Evolutionary conservation across 2,329 filamentous ascomycete genomes (phyloP).

Genomic region (Aspergillus sp.): DNA sequence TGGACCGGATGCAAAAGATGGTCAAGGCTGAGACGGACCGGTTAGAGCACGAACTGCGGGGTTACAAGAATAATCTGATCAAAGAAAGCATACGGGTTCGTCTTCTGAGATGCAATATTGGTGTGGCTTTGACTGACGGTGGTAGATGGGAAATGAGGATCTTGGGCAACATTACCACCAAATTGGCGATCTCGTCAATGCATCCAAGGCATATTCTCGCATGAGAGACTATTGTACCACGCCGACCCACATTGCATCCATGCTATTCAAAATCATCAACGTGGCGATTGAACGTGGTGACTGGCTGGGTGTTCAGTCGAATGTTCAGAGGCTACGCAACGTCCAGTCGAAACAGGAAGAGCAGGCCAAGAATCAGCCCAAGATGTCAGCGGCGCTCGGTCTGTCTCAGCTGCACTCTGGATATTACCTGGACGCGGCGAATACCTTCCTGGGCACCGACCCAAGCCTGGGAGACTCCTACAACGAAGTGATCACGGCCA

Average conservation of each 20-base stretch:
- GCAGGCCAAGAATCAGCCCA: slow-evolving; percentile 57
- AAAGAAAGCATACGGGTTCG: slow-evolving; percentile 91
- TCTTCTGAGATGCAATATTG: slow-evolving; percentile 1
- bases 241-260: slow-evolving; percentile 77
- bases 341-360: slow-evolving; percentile 58
- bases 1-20: slow-evolving; percentile 63
- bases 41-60: slow-evolving; percentile 82
- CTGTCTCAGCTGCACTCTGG: slow-evolving; percentile 59
- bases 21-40: slow-evolving; percentile 70
- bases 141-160: slow-evolving; percentile 90
- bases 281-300: slow-evolving; percentile 74
- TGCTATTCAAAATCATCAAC: slow-evolving; percentile 74
- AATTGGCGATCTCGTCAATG: slow-evolving; percentile 70
- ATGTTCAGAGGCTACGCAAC: slow-evolving; percentile 57
- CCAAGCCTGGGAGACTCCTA: slow-evolving; percentile 58
- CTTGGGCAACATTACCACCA: slow-evolving; percentile 79
- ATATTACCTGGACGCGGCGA: slow-evolving; percentile 67
- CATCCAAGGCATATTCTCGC: slow-evolving; percentile 74
- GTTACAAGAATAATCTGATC: slow-evolving; percentile 94
- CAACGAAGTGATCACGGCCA: slow-evolving; percentile 72
- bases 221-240: slow-evolving; percentile 92
- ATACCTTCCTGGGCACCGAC: slow-evolving; percentile 66
- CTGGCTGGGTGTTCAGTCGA: slow-evolving; percentile 67
- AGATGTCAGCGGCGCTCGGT: slow-evolving; percentile 64
- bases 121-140: slow-evolving; percentile 9